A percentile compares a stretch with the other conserved stretches of the same genome.
Evolutionary conservation across 768 basidiomycete species (phyloP).

Genomic region (Collybiopsis luxurians): DNA sequence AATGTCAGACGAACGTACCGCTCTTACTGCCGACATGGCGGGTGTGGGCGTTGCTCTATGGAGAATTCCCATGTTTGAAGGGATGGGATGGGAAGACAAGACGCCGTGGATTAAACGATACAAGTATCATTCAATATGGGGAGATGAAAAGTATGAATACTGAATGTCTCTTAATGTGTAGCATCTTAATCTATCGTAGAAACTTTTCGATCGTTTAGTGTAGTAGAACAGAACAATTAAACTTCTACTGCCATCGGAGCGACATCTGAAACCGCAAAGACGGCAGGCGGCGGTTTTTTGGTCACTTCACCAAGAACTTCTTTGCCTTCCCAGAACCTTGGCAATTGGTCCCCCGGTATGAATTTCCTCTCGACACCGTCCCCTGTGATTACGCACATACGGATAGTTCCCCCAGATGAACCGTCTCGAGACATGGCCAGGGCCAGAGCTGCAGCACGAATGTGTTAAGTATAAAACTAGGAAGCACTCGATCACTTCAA

Average conservation of each 20-base stretch:
- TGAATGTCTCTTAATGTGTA: not conserved
- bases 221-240: slow-evolving; percentile 15
- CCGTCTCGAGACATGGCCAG: slow-evolving; percentile 98
- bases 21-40: slow-evolving; percentile 56
- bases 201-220: not conserved
- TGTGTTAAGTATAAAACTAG: slow-evolving; percentile 3
- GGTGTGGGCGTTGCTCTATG: slow-evolving; percentile 72
- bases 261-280: slow-evolving; percentile 29
- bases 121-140: not conserved
- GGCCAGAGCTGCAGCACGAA: slow-evolving; percentile 62
- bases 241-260: slow-evolving; percentile 49
- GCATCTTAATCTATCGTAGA: not conserved
- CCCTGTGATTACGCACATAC: slow-evolving; percentile 96
- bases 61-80: slow-evolving; percentile 79
- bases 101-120: not conserved
- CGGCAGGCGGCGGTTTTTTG: slow-evolving; percentile 21
- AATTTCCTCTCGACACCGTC: slow-evolving; percentile 90
- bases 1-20: slow-evolving; percentile 45
- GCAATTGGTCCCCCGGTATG: slow-evolving; percentile 86
- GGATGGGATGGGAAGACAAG: slow-evolving; percentile 48
- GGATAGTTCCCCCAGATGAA: slow-evolving; percentile 95
- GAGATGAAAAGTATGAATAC: not conserved
- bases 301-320: slow-evolving; percentile 54
- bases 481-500: not conserved
- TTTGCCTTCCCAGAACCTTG: slow-evolving; percentile 85